These are phyloP conservation scores for Allodekkera sacchari DNA, from an alignment of 805 yeast genomes.

Conservation along the genomic window DNA sequence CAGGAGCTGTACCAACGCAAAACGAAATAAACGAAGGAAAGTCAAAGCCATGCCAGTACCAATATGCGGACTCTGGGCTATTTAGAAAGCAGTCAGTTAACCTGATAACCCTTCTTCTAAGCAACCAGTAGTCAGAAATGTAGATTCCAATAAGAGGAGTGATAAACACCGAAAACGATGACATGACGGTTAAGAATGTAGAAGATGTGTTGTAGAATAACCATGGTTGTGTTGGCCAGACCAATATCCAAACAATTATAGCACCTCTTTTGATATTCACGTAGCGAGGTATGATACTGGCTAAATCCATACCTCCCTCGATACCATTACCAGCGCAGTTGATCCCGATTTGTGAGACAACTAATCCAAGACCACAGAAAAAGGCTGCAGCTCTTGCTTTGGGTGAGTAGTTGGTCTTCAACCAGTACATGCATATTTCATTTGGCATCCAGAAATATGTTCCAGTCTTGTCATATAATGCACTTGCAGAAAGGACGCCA, in stretches of 20 bases:
- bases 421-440: slow-evolving; percentile 31
- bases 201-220: slow-evolving; percentile 27
- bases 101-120: slow-evolving; percentile 31
- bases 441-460: slow-evolving; percentile 37
- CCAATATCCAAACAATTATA: slow-evolving; percentile 27
- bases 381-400: slow-evolving; percentile 42
- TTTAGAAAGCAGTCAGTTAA: slow-evolving; percentile 32
- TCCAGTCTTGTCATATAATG: slow-evolving; percentile 24
- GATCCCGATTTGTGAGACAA: slow-evolving; percentile 30
- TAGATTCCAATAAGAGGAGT: slow-evolving; percentile 32
- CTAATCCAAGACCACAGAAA: slow-evolving; percentile 31
- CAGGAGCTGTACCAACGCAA: slow-evolving; percentile 36
- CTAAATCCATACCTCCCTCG: slow-evolving; percentile 43
- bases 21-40: slow-evolving; percentile 56
- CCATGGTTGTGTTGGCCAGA: slow-evolving; percentile 37
- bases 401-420: slow-evolving; percentile 29
- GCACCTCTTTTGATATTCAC: slow-evolving; percentile 40
- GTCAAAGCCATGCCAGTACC: slow-evolving; percentile 46
- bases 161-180: slow-evolving; percentile 28
- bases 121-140: slow-evolving; percentile 30
- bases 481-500: slow-evolving; percentile 37
- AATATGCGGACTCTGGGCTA: slow-evolving; percentile 24
- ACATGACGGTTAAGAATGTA: slow-evolving; percentile 24
- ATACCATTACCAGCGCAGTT: slow-evolving; percentile 32
- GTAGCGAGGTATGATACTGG: slow-evolving; percentile 36